Evolutionary conservation across 1,139 yeast species (phyloP).

Genomic region (Blastobotrys serpentis): DNA sequence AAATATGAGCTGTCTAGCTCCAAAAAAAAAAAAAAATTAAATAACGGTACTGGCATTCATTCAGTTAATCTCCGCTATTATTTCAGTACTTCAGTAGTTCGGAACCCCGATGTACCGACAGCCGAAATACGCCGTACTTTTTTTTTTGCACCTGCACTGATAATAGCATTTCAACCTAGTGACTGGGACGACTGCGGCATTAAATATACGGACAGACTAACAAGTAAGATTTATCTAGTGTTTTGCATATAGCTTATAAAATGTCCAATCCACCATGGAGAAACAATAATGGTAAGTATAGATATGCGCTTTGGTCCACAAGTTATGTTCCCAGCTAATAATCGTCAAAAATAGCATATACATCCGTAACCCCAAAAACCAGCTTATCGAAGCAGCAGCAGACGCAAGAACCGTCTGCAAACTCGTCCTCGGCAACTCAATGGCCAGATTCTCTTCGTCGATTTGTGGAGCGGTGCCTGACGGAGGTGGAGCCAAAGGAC

Average conservation of each 20-base stretch:
- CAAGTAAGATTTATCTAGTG: not conserved
- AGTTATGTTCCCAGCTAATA: not conserved
- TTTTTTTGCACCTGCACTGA: too few relatives aligned
- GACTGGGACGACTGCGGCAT: too few relatives aligned
- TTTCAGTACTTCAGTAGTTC: too few relatives aligned
- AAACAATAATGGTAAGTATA: conserved; percentile 8
- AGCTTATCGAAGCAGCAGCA: conserved; percentile 17
- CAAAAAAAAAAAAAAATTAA: too few relatives aligned
- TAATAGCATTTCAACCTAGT: too few relatives aligned
- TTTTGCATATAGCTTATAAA: too few relatives aligned
- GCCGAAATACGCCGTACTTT: too few relatives aligned
- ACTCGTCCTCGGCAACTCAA: conserved; percentile 17
- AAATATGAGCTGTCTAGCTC: too few relatives aligned
- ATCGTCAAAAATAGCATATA: conserved; percentile 17
- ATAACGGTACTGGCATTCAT: too few relatives aligned
- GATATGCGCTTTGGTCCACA: not conserved
- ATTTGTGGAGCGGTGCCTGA: conserved; percentile 50
- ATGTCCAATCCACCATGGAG: conserved; percentile 4
- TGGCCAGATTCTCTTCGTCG: conserved; percentile 52
- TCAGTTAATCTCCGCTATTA: too few relatives aligned
- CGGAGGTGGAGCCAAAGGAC: conserved; percentile 40
- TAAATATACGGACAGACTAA: not conserved
- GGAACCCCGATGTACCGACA: too few relatives aligned
- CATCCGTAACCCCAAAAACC: conserved; percentile 20
- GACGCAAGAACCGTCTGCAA: conserved; percentile 12